Conservation (phyloP, 1,284 basidiomycete genomes). For the Apiotrichum veenhuisii region DNA sequence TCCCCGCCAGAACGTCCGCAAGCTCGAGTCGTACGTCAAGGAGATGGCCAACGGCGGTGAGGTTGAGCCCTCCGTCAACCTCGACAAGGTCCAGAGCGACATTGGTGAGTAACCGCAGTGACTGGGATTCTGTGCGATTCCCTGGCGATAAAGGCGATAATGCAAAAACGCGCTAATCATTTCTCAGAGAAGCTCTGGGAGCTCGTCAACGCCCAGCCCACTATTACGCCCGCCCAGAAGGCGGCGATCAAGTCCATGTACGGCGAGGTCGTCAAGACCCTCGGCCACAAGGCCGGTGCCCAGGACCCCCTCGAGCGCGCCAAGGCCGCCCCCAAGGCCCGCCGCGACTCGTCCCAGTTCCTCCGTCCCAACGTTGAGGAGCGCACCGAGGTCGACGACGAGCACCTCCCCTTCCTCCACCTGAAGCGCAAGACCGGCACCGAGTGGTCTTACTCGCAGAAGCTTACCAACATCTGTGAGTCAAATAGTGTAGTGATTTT, state of each 20-base stretch:
- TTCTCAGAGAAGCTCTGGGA: slow-evolving; percentile 82
- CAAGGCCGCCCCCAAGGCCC: slow-evolving; percentile 44
- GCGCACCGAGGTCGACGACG: slow-evolving; percentile 69
- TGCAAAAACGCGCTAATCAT: background rate
- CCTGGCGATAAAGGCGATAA: too few species aligned
- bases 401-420: slow-evolving; percentile 91
- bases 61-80: slow-evolving; percentile 75
- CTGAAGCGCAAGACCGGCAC: slow-evolving; percentile 96
- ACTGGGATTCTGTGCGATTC: too few species aligned
- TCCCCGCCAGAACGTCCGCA: slow-evolving; percentile 90
- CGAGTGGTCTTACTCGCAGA: slow-evolving; percentile 94
- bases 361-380: slow-evolving; percentile 76
- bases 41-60: slow-evolving; percentile 96
- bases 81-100: slow-evolving; percentile 94
- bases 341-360: slow-evolving; percentile 90
- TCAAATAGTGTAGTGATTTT: background rate
- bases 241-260: slow-evolving; percentile 95
- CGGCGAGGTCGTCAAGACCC: slow-evolving; percentile 78
- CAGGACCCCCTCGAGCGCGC: slow-evolving; percentile 28
- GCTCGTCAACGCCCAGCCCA: slow-evolving; percentile 92
- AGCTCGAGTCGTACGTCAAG: slow-evolving; percentile 95
- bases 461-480: slow-evolving; percentile 77
- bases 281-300: slow-evolving; percentile 57
- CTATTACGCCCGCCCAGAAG: slow-evolving; percentile 95
- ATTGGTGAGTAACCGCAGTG: slow-evolving; percentile 53